Evolutionary conservation across 1,139 yeast species (phyloP).

Genomic region (Saccharomyces pastorianus): DNA sequence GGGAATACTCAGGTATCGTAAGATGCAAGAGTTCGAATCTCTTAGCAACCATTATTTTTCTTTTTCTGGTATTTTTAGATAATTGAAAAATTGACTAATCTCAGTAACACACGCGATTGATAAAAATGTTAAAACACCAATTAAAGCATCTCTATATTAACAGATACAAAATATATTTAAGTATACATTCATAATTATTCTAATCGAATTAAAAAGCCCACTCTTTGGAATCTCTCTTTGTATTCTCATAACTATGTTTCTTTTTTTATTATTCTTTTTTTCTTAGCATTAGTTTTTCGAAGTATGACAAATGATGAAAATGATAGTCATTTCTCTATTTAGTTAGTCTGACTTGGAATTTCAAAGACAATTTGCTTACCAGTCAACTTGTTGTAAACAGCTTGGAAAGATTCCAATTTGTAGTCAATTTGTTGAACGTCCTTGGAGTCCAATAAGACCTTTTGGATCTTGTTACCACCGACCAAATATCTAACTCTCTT

Average conservation of each 20-base stretch:
- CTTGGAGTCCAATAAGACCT: constrained; percentile 96
- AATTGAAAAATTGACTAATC: too few species aligned
- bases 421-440: constrained; percentile 95
- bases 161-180: not conserved
- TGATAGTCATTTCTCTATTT: constrained; percentile 27
- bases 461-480: constrained; percentile 98
- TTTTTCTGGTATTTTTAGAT: too few species aligned
- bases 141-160: not conserved
- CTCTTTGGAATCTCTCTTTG: not conserved
- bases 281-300: not conserved
- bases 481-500: constrained; percentile 98
- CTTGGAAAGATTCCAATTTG: constrained; percentile 99
- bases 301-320: not conserved
- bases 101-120: too few species aligned
- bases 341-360: constrained; percentile 76
- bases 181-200: not conserved
- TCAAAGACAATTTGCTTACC: constrained; percentile 99
- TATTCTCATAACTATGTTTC: not conserved
- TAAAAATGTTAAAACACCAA: not conserved
- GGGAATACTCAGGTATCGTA: constrained; percentile 9
- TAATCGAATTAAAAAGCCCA: not conserved
- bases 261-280: not conserved
- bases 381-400: constrained; percentile 95
- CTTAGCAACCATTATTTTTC: constrained; percentile 6
- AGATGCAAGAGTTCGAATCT: constrained; percentile 10